These are phyloP conservation scores for Metrosideros polymorpha DNA, from an alignment of 441 rosid species.

Conservation along the genomic window DNA sequence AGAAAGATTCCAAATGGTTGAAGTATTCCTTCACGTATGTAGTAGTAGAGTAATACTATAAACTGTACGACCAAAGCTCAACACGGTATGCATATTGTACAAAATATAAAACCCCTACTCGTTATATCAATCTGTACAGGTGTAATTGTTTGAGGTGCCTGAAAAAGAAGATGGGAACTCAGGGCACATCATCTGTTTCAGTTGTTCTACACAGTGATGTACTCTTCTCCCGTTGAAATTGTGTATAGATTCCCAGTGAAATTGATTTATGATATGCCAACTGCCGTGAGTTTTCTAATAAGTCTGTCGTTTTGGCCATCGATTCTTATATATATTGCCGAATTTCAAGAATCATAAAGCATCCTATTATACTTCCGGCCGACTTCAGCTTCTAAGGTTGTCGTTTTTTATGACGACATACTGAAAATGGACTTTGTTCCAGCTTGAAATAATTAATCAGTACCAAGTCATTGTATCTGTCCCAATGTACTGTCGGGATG, in stretches of 20 bases:
- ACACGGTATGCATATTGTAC: background rate
- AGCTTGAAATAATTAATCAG: background rate
- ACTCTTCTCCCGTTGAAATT: background rate
- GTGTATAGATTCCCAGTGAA: background rate
- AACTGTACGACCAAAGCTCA: background rate
- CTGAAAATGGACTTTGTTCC: background rate
- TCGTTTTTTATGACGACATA: background rate
- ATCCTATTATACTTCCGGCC: background rate
- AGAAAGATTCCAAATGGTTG: constrained; percentile 20
- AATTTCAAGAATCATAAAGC: background rate
- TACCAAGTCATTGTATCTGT: background rate
- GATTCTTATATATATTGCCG: background rate
- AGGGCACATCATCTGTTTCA: background rate
- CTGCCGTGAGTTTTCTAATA: background rate
- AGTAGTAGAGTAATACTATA: background rate
- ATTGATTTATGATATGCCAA: background rate
- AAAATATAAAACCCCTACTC: background rate
- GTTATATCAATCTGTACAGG: background rate
- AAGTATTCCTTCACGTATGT: background rate
- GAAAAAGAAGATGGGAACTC: background rate
- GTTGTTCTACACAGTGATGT: background rate
- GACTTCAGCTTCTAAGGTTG: background rate
- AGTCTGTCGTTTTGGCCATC: background rate
- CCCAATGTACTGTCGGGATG: background rate
- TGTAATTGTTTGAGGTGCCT: background rate